These are phyloP conservation scores for Gossypium ekmanianum DNA, from an alignment of 345 rosid species.

Conservation along the genomic window DNA sequence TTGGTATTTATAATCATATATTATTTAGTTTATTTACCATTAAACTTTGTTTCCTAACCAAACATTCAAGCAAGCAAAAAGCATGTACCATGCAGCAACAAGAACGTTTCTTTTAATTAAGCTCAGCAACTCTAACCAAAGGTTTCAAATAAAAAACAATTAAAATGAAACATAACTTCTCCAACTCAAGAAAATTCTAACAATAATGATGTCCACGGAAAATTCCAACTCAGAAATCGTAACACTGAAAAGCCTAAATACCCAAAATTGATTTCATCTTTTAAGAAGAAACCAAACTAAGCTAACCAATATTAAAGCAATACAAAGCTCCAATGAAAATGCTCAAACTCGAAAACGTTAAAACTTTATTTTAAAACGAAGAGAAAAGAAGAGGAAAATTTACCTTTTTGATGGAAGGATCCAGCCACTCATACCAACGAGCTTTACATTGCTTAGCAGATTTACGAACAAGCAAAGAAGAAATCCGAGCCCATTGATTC, in stretches of 20 bases:
- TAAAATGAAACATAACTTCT: background rate
- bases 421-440: conserved; percentile 99
- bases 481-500: conserved; percentile 99
- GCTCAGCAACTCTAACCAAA: background rate
- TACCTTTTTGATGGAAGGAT: conserved; percentile 97
- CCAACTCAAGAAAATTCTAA: background rate
- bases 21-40: background rate
- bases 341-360: background rate
- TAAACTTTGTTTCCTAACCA: background rate
- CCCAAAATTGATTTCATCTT: background rate
- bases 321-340: background rate
- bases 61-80: background rate
- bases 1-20: background rate
- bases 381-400: background rate
- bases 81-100: background rate
- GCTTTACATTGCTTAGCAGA: conserved; percentile 99
- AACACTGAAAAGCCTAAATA: background rate
- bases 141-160: background rate
- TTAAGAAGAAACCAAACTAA: background rate
- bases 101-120: background rate
- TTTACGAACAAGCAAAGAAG: conserved; percentile 95
- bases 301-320: background rate
- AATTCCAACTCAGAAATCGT: background rate
- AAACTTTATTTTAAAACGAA: background rate
- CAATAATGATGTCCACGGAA: background rate